A percentile compares a stretch with the other conserved stretches of the same genome.
Conservation (phyloP, 2,329 filamentous ascomycete genomes). For the Ophiostoma sp. region DNA sequence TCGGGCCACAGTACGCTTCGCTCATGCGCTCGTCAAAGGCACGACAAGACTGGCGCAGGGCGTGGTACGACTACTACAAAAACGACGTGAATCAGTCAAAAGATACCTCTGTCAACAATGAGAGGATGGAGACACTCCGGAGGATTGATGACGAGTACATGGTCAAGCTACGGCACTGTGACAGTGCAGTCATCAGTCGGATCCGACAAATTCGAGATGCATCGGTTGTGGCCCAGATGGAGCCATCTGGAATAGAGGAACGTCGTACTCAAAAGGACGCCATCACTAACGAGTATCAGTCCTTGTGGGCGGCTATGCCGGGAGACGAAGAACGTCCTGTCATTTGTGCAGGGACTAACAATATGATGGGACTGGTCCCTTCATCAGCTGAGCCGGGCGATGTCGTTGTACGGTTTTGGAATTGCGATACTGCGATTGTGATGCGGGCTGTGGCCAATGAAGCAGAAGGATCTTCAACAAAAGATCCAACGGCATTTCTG, state of each 20-base stretch:
- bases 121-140: neutral
- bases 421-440: neutral
- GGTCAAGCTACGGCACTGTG: neutral
- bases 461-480: neutral
- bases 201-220: neutral
- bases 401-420: neutral
- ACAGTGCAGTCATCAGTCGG: neutral
- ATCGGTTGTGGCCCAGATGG: neutral
- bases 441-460: neutral
- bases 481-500: neutral
- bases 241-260: neutral
- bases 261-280: neutral
- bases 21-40: neutral
- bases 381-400: neutral
- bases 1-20: neutral
- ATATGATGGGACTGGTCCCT: neutral
- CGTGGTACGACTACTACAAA: neutral
- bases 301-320: neutral
- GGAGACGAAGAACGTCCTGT: neutral
- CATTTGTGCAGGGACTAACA: neutral
- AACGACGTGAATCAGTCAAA: neutral
- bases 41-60: neutral
- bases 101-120: neutral
- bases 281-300: neutral
- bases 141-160: neutral